Evolutionary conservation across 257 asterid species (phyloP).

Genomic region (Nemophila menziesii): DNA sequence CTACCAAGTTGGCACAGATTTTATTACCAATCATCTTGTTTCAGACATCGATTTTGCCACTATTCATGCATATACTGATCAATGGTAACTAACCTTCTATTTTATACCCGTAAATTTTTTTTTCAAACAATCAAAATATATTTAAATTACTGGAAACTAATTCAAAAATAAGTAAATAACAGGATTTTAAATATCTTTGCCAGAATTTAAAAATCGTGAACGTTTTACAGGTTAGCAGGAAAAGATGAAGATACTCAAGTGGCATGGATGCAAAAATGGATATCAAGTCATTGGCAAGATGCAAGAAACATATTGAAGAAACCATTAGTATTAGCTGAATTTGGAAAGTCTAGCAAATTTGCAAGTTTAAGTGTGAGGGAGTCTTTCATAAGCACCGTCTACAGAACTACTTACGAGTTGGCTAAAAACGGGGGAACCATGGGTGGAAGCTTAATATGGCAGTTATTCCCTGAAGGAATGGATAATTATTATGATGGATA

Average conservation of each 20-base stretch:
- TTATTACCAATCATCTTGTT: slow-evolving; percentile 38
- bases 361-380: slow-evolving; percentile 10
- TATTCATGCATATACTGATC: slow-evolving; percentile 63
- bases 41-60: slow-evolving; percentile 53
- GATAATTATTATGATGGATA: slow-evolving; percentile 16
- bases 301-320: slow-evolving; percentile 8
- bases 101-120: too few relatives aligned
- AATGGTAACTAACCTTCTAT: slow-evolving; percentile 54
- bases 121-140: too few relatives aligned
- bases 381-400: slow-evolving; percentile 6
- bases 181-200: neutral
- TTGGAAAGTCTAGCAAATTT: slow-evolving; percentile 11
- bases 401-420: slow-evolving; percentile 6
- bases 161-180: too few relatives aligned
- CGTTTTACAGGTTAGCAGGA: slow-evolving; percentile 3
- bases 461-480: slow-evolving; percentile 18
- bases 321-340: slow-evolving; percentile 15
- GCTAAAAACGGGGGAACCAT: slow-evolving; percentile 9
- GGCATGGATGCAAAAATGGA: slow-evolving; percentile 11
- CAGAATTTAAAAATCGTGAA: neutral
- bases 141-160: too few relatives aligned
- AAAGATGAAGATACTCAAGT: neutral
- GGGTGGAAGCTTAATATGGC: slow-evolving; percentile 18
- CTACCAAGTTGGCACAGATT: slow-evolving; percentile 68
- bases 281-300: slow-evolving; percentile 13